These are phyloP conservation scores for Penicillium sp. DNA, from an alignment of 2,329 filamentous ascomycete species.

Conservation along the genomic window DNA sequence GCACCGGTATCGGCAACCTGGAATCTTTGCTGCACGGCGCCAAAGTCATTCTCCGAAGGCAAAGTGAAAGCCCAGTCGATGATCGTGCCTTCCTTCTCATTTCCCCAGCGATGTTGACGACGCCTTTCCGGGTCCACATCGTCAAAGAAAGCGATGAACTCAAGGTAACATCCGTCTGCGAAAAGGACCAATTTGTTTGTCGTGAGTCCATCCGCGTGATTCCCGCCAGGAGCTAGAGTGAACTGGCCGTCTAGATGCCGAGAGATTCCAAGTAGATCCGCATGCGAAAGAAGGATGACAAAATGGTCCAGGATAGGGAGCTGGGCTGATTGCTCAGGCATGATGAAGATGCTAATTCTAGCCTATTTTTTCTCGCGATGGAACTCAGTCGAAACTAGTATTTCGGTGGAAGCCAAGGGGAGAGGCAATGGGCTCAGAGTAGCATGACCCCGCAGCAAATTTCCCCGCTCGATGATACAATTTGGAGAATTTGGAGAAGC, in stretches of 20 bases:
- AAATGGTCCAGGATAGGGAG: slow-evolving; percentile 2
- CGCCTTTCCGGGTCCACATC: slow-evolving; percentile 22
- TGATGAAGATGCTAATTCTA: neutral
- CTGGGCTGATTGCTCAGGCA: neutral
- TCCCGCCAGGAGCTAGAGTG: slow-evolving; percentile 23
- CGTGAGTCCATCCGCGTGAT: slow-evolving; percentile 25
- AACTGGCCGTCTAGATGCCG: slow-evolving; percentile 15
- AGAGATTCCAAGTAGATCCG: slow-evolving; percentile 3
- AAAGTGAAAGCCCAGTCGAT: slow-evolving; percentile 29
- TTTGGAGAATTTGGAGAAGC: neutral
- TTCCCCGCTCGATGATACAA: neutral
- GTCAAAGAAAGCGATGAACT: slow-evolving; percentile 28
- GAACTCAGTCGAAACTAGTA: neutral
- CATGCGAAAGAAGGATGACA: neutral
- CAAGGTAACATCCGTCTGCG: slow-evolving; percentile 23
- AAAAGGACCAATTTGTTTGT: slow-evolving; percentile 26
- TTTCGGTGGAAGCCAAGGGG: neutral
- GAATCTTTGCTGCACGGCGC: slow-evolving; percentile 11
- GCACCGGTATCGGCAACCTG: neutral
- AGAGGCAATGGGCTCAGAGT: neutral
- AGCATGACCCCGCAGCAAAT: neutral
- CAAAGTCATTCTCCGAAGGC: slow-evolving; percentile 19
- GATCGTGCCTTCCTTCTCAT: slow-evolving; percentile 20
- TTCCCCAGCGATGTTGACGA: slow-evolving; percentile 26
- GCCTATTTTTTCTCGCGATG: neutral